These are phyloP conservation scores for Fragaria iinumae DNA, from an alignment of 306 rosid species.

Conservation along the genomic window DNA sequence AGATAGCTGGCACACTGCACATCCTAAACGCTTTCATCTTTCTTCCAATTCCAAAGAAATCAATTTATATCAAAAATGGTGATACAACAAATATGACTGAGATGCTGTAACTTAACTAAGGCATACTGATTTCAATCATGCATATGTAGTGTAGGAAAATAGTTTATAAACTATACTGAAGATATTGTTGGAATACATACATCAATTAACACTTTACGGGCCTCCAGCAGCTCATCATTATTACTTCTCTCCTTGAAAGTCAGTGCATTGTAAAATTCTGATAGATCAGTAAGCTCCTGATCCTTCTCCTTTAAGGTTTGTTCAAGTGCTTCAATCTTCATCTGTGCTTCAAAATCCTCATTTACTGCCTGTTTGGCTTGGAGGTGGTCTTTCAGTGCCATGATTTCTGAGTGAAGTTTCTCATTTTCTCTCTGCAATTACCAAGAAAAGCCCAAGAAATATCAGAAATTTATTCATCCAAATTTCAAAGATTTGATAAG, in stretches of 20 bases:
- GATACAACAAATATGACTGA: background rate
- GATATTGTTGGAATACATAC: background rate
- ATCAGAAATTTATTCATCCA: background rate
- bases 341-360: background rate
- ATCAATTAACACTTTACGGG: conserved; percentile 58
- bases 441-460: conserved; percentile 2
- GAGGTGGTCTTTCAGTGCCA: conserved; percentile 53
- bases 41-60: background rate
- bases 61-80: background rate
- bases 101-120: background rate
- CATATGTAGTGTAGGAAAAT: background rate
- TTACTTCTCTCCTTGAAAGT: conserved; percentile 47
- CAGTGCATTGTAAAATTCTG: conserved; percentile 45
- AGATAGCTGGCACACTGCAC: background rate
- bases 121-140: background rate
- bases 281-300: conserved; percentile 44
- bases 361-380: background rate
- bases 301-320: conserved; percentile 37
- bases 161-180: background rate
- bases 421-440: conserved; percentile 58
- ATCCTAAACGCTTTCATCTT: background rate
- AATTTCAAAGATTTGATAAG: background rate
- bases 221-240: conserved; percentile 71
- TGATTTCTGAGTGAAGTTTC: conserved; percentile 40
- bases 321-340: background rate